These are phyloP conservation scores for Saitozyma sp. DNA, from an alignment of 768 basidiomycete genomes.

Conservation along the genomic window DNA sequence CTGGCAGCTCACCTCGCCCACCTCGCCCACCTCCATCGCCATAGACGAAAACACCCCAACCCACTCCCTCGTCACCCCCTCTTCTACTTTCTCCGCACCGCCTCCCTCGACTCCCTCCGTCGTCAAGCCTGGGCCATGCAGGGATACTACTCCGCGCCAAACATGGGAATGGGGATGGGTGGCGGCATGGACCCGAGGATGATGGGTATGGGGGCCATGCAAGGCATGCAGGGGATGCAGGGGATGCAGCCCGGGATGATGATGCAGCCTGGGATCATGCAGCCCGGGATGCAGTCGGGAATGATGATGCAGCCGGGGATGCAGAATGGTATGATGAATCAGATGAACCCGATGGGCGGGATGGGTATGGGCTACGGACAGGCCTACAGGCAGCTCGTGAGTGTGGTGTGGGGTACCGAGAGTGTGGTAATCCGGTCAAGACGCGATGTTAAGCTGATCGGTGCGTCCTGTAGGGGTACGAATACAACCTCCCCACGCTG, in stretches of 20 bases:
- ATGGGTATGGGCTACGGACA: constrained; percentile 24
- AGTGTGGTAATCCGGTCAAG: not conserved
- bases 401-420: not conserved
- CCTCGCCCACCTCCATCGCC: too few relatives aligned
- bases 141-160: too few relatives aligned
- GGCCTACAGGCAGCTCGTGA: constrained; percentile 23
- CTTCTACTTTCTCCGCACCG: too few relatives aligned
- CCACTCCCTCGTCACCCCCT: too few relatives aligned
- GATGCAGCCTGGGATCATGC: constrained; percentile 11
- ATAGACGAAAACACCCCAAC: too few relatives aligned
- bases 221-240: constrained; percentile 15
- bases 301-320: constrained; percentile 12
- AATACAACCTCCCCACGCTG: constrained; percentile 35
- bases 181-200: constrained; percentile 14
- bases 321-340: not conserved
- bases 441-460: not conserved
- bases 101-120: too few relatives aligned
- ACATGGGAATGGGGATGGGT: not conserved
- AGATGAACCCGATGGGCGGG: constrained; percentile 13
- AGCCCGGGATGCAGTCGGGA: constrained; percentile 14
- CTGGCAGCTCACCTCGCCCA: too few relatives aligned
- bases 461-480: constrained; percentile 34
- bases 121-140: too few relatives aligned
- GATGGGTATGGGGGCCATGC: constrained; percentile 2
- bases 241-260: constrained; percentile 6